Percentiles rank a stretch among this genome's conserved stretches.
phyloP scores from a whole-genome alignment of 805 yeast genomes.

The Starmerella apicola region DNA sequence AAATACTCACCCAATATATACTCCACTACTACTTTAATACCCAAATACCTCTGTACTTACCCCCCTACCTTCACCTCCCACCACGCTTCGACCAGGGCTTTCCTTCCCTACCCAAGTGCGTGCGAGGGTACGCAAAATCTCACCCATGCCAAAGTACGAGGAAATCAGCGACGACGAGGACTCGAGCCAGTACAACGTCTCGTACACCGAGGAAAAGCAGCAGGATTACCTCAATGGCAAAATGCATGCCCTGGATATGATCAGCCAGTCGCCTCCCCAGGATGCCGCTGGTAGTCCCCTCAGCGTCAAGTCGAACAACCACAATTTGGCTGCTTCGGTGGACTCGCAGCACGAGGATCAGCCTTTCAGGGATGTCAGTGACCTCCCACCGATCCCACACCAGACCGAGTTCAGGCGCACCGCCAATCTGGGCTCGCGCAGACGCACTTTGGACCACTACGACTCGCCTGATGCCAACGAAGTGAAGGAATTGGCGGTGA shows the following conservation, averaged over 20 bases:
- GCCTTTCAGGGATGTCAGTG: slow-evolving; percentile 11
- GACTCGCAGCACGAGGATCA: not conserved
- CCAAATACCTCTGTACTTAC: no score
- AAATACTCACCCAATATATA: no score
- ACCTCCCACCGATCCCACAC: slow-evolving; percentile 15
- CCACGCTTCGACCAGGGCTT: no score
- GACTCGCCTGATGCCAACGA: slow-evolving; percentile 26
- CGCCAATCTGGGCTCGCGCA: slow-evolving; percentile 8
- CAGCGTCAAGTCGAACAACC: not conserved
- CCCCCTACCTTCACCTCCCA: no score
- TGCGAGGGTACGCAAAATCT: no score
- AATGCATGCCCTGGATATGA: slow-evolving; percentile 20
- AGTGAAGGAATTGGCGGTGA: slow-evolving; percentile 26
- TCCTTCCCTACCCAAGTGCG: no score
- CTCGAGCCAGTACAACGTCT: slow-evolving; percentile 10
- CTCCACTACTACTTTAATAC: no score
- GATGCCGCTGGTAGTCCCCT: not conserved
- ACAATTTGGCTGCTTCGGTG: not conserved
- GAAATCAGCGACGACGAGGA: slow-evolving; percentile 10
- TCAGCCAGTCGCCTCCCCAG: slow-evolving; percentile 1
- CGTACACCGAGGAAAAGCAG: slow-evolving; percentile 21
- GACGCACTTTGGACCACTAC: slow-evolving; percentile 18
- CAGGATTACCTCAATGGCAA: slow-evolving; percentile 17
- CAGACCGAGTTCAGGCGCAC: not conserved
- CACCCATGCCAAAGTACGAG: slow-evolving; percentile 8